phyloP scores from a whole-genome alignment of 257 asterid species.

The Oldenlandia corymbosa region DNA sequence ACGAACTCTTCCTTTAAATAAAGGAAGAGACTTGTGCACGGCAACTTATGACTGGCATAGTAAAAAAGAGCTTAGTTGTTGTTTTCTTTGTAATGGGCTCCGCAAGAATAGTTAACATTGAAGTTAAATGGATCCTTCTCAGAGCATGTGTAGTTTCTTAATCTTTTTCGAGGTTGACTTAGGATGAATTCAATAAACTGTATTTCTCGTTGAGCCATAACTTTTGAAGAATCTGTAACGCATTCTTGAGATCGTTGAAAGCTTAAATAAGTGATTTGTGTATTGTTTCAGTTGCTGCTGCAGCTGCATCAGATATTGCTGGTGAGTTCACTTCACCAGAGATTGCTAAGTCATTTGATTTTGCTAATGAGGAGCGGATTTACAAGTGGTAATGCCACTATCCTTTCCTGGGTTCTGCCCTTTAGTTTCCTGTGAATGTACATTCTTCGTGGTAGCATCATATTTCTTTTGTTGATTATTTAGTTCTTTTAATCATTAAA shows the following conservation, averaged over 20 bases:
- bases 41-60: too few species aligned
- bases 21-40: too few species aligned
- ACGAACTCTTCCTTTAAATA: not conserved
- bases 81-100: not conserved
- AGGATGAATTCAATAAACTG: not conserved
- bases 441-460: not conserved
- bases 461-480: not conserved
- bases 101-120: not conserved
- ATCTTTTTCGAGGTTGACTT: not conserved
- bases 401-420: not conserved
- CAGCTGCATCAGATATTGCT: conserved; percentile 37
- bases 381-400: conserved; percentile 62
- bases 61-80: too few species aligned
- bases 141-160: not conserved
- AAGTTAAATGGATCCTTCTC: not conserved
- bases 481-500: not conserved
- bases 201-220: not conserved
- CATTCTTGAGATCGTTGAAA: not conserved
- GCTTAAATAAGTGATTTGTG: conserved; percentile 1
- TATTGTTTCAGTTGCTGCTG: conserved; percentile 52
- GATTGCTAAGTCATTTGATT: conserved; percentile 76
- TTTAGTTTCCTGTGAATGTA: conserved; percentile 4
- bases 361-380: conserved; percentile 77
- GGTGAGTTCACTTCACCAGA: conserved; percentile 74
- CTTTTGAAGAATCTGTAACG: not conserved